Evolutionary conservation across 225 moss, liverwort and hornwort species (phyloP), one percentile per base, ranked within the genome.

Genomic region (Climacium dendroides): DNA sequence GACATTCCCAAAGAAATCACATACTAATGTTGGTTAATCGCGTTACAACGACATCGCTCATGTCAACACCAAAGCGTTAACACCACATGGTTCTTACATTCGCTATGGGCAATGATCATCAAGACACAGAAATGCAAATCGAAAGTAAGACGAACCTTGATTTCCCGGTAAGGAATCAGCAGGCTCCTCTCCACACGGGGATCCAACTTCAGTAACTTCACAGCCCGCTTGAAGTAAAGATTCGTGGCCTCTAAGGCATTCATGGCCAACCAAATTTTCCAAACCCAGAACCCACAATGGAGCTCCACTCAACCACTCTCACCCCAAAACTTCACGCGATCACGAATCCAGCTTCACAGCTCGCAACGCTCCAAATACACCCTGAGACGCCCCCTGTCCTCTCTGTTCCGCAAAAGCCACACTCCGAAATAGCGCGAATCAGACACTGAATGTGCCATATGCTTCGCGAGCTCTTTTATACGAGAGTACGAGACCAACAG

Each of bases 201-300:
- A 91, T 98, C 97, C 89, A 98, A 91, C 28, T 91, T 91, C 34
- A 98, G 92, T 84, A 96, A 85, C 89, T 89, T 89, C 92, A 95
- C 93, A 52, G 98, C 98, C 77, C 95, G 93, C 89, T 94, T 95
- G 93, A 97, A 98, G 91, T 98, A 95, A 9, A 95, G 82, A 87
- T 90, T 97, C 53, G 98, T 95, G 81, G 98, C 97, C 89, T 94
- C 97, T 82, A 98, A 90, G 47, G 97, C 97, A 59, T 96, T 98
- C 97, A 98, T 98, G 37, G 47, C 74, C 35, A 84, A 23, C 80
- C 59, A 62, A 74, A 41, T 66, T 55, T 30, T 18, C n/a, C 72
- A 50, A 64, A 74, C 81, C 76, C 24, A 29, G 81, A 73, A 57
- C 58, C 81, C 72, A 28, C 64, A 78, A 62, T 58, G 65, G 57